Conservation (phyloP, 768 basidiomycete genomes). For the Dentipellis sp. region DNA sequence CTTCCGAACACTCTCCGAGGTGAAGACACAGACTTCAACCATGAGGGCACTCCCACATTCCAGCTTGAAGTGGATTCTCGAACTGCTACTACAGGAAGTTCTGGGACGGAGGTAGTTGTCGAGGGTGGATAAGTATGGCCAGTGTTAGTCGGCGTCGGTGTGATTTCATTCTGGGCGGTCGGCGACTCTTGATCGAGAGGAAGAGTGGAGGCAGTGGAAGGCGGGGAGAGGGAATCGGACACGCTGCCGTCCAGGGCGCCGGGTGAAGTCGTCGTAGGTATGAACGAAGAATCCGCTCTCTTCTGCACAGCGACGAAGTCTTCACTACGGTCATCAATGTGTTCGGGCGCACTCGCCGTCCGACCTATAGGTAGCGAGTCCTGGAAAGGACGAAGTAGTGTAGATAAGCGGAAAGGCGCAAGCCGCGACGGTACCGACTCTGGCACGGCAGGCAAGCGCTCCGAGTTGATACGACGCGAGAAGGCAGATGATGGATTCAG, state of each 20-base stretch:
- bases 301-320: slow-evolving; percentile 69
- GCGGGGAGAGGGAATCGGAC: not conserved
- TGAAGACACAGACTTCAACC: slow-evolving; percentile 6
- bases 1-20: slow-evolving; percentile 5
- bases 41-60: slow-evolving; percentile 14
- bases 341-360: slow-evolving; percentile 22
- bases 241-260: not conserved
- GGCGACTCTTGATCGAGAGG: not conserved
- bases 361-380: slow-evolving; percentile 34
- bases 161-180: not conserved
- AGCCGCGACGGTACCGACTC: slow-evolving; percentile 16
- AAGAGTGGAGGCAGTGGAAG: not conserved
- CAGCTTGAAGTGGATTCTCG: slow-evolving; percentile 9
- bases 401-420: slow-evolving; percentile 49
- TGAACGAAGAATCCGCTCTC: slow-evolving; percentile 40
- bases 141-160: not conserved
- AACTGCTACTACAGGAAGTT: not conserved
- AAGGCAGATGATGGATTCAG: slow-evolving; percentile 13
- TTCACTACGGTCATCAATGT: slow-evolving; percentile 35
- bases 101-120: not conserved
- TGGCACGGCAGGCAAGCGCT: slow-evolving; percentile 17
- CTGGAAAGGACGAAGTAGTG: slow-evolving; percentile 60
- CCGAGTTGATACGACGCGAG: slow-evolving; percentile 2
- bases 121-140: slow-evolving; percentile 13
- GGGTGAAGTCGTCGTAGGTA: slow-evolving; percentile 20